These are phyloP conservation scores for Auriscalpium orientale DNA, from an alignment of 768 basidiomycete genomes.

Conservation along the genomic window DNA sequence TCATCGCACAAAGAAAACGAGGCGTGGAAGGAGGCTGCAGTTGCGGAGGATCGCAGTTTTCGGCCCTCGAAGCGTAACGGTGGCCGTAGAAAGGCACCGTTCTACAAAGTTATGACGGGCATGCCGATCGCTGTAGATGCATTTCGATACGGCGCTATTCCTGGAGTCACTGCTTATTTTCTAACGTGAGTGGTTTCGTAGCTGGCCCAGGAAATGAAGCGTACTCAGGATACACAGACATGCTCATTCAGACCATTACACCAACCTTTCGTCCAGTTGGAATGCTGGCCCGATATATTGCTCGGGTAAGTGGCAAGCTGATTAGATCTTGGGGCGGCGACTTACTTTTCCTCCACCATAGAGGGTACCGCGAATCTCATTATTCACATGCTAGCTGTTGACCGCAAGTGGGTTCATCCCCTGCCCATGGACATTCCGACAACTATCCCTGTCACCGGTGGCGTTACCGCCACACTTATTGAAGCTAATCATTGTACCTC, in stretches of 20 bases:
- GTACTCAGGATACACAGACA: slow-evolving; percentile 45
- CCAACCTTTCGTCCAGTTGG: slow-evolving; percentile 85
- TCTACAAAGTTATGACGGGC: slow-evolving; percentile 92
- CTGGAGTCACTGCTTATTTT: slow-evolving; percentile 85
- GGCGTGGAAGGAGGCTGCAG: slow-evolving; percentile 76
- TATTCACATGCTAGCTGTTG: slow-evolving; percentile 83
- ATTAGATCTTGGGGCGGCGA: neutral
- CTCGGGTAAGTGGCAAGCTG: slow-evolving; percentile 39
- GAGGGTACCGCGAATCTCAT: slow-evolving; percentile 89
- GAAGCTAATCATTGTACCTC: slow-evolving; percentile 90
- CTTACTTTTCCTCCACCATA: slow-evolving; percentile 1
- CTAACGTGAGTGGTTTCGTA: slow-evolving; percentile 54
- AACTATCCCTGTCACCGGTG: slow-evolving; percentile 71
- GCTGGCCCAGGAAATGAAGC: neutral
- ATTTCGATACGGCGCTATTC: slow-evolving; percentile 89
- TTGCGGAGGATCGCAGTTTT: slow-evolving; percentile 40
- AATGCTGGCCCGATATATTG: slow-evolving; percentile 92
- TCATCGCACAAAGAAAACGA: slow-evolving; percentile 73
- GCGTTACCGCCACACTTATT: slow-evolving; percentile 87
- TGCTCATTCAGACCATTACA: slow-evolving; percentile 96
- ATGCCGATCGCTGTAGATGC: slow-evolving; percentile 99
- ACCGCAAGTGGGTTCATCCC: slow-evolving; percentile 82
- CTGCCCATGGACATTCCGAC: slow-evolving; percentile 75
- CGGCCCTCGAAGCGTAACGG: slow-evolving; percentile 40
- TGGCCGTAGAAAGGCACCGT: slow-evolving; percentile 72